phyloP scores from a whole-genome alignment of 2,329 filamentous ascomycete genomes.

The Fusarium tuaranense region DNA sequence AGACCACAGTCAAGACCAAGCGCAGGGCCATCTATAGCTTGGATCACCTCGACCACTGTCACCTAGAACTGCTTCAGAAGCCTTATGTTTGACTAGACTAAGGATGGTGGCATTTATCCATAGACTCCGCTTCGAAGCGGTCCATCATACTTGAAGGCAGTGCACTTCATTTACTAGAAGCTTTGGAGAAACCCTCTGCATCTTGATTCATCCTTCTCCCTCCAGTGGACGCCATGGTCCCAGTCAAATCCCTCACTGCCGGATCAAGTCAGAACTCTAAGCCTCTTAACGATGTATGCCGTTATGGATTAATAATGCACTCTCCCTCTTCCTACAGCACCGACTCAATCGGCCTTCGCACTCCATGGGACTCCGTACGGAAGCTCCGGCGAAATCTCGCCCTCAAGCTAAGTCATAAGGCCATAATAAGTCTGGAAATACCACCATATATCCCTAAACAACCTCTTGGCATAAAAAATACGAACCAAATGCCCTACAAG shows the following conservation, averaged over 20 bases:
- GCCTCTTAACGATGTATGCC: not conserved
- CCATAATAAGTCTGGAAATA: not conserved
- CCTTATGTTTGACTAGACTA: rapidly evolving
- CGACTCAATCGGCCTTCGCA: not conserved
- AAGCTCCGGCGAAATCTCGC: not conserved
- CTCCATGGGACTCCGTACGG: not conserved
- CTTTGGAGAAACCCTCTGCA: not conserved
- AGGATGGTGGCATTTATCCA: not conserved
- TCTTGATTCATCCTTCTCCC: not conserved
- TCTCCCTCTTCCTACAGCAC: not conserved
- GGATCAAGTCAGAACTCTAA: not conserved
- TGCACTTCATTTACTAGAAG: not conserved
- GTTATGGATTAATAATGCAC: not conserved
- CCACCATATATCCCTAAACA: not conserved
- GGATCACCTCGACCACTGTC: not conserved
- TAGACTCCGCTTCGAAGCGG: not conserved
- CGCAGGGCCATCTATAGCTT: not conserved
- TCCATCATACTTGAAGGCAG: not conserved
- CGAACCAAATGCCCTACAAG: not conserved
- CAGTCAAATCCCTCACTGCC: rapidly evolving
- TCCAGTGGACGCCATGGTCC: not conserved
- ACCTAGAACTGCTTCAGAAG: not conserved
- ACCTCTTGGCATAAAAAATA: not conserved
- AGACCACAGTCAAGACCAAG: not conserved
- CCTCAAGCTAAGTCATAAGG: not conserved